phyloP scores from a whole-genome alignment of 2,329 filamentous ascomycete species.

The Ambrosiella xylebori region DNA sequence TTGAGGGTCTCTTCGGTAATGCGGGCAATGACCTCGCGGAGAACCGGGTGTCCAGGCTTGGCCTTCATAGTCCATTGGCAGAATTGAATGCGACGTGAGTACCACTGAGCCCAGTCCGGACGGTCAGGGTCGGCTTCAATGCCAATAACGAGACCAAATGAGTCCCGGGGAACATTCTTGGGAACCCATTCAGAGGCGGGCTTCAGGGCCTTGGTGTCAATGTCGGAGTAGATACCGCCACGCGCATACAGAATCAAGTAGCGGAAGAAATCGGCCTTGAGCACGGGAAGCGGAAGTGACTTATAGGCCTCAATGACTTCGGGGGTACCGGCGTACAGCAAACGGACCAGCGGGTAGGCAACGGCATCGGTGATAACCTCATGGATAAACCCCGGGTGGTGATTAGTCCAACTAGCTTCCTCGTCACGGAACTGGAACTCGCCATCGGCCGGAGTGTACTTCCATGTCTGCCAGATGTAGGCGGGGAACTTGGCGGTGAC shows the following conservation, averaged over 20 bases:
- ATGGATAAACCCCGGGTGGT: constrained; percentile 84
- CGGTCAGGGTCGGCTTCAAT: constrained; percentile 95
- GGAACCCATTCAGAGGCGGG: constrained; percentile 82
- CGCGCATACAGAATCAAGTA: constrained; percentile 50
- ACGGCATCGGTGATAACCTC: constrained; percentile 91
- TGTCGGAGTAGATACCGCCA: constrained; percentile 64
- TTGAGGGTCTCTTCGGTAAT: constrained; percentile 70
- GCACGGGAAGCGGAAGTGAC: constrained; percentile 52
- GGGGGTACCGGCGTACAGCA: constrained; percentile 71
- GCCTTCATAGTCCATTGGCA: constrained; percentile 98
- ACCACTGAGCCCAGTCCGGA: constrained; percentile 86
- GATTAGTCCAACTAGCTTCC: constrained; percentile 76
- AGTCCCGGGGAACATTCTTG: constrained; percentile 52
- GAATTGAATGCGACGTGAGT: constrained; percentile 89
- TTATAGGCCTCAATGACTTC: constrained; percentile 64
- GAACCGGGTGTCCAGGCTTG: constrained; percentile 83
- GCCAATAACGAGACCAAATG: constrained; percentile 74
- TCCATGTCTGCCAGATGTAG: constrained; percentile 99
- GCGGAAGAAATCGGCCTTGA: constrained; percentile 66
- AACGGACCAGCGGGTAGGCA: constrained; percentile 60
- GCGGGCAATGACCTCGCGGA: constrained; percentile 70
- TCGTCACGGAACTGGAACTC: constrained; percentile 67
- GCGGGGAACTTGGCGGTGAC: constrained; percentile 77
- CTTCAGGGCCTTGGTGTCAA: constrained; percentile 75
- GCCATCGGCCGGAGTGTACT: constrained; percentile 58